Conservation (phyloP, 1,139 yeast genomes). For the Hansenula sp. region DNA sequence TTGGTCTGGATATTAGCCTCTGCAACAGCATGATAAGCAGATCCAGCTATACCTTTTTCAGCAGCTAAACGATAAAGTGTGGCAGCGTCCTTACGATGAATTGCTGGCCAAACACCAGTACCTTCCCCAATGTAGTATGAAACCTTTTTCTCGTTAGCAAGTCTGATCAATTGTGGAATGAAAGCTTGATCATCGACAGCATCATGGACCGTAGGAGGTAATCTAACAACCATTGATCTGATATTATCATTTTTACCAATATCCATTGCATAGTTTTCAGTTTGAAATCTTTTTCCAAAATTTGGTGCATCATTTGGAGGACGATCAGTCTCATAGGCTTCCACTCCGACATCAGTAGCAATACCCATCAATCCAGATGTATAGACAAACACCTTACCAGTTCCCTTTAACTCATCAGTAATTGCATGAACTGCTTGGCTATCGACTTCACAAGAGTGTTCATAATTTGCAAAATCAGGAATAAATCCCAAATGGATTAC, state of each 20-base stretch:
- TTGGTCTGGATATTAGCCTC: conserved; percentile 21
- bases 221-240: conserved; percentile 20
- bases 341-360: not conserved
- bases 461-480: conserved; percentile 15
- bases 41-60: conserved; percentile 26
- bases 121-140: conserved; percentile 26
- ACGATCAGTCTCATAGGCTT: not conserved
- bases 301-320: not conserved
- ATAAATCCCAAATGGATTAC: conserved; percentile 30
- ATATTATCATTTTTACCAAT: conserved; percentile 18
- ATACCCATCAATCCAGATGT: not conserved
- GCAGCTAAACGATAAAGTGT: conserved; percentile 21
- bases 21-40: conserved; percentile 23
- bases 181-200: conserved; percentile 24
- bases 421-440: not conserved
- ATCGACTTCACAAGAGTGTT: not conserved
- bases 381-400: not conserved
- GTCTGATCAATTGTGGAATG: conserved; percentile 12
- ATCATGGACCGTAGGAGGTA: conserved; percentile 30
- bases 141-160: conserved; percentile 16
- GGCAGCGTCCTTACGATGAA: conserved; percentile 18
- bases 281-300: not conserved
- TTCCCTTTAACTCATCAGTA: not conserved
- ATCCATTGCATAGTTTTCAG: not conserved
- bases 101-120: conserved; percentile 27